These are phyloP conservation scores for Flaveria robusta DNA, from an alignment of 129 eudicot genomes.

Conservation along the genomic window DNA sequence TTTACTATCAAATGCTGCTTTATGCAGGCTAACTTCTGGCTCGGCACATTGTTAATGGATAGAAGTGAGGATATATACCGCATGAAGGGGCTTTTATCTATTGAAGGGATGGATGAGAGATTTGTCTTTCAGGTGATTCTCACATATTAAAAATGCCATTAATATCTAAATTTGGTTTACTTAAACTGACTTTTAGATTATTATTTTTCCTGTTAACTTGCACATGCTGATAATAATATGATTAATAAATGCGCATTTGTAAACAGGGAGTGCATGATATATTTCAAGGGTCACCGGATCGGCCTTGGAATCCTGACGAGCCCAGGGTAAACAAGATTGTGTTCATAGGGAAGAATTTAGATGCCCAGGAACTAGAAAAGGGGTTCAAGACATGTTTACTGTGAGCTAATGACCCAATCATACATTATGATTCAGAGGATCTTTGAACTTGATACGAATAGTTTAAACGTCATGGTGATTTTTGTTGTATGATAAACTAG, in stretches of 20 bases:
- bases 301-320: constrained; percentile 79
- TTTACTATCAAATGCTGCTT: neutral
- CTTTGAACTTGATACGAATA: constrained; percentile 25
- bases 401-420: constrained; percentile 19
- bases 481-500: constrained; percentile 37
- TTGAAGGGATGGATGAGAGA: constrained; percentile 91
- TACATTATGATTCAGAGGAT: constrained; percentile 22
- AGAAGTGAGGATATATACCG: constrained; percentile 94
- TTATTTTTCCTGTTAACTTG: neutral
- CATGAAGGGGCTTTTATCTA: constrained; percentile 93
- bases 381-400: constrained; percentile 82
- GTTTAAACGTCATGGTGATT: constrained; percentile 14
- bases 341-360: constrained; percentile 89
- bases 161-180: neutral
- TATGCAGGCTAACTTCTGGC: constrained; percentile 93
- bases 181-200: neutral
- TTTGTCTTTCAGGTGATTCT: constrained; percentile 89
- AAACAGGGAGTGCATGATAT: constrained; percentile 96
- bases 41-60: constrained; percentile 77
- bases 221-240: neutral
- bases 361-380: constrained; percentile 64
- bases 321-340: constrained; percentile 83
- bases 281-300: constrained; percentile 97
- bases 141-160: neutral
- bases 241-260: neutral